A percentile compares a stretch with the other conserved stretches of the same genome.
Evolutionary conservation across 2,329 filamentous ascomycete genomes (phyloP).

Genomic region (Remersonia thermophila): DNA sequence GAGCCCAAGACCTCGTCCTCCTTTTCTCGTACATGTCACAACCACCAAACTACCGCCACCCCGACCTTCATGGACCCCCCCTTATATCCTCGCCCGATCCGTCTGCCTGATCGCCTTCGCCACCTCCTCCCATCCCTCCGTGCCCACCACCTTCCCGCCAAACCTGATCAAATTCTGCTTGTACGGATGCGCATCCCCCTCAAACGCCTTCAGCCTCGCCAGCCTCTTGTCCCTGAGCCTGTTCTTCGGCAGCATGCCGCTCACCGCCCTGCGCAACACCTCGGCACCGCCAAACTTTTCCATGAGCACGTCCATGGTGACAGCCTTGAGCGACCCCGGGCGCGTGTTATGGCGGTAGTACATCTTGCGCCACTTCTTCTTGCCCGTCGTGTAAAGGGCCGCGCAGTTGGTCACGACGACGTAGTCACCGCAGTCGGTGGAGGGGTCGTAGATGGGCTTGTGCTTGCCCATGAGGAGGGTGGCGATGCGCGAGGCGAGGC

Average conservation of each 20-base stretch:
- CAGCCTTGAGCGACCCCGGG: constrained; percentile 71
- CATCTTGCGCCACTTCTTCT: constrained; percentile 85
- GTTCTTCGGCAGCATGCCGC: constrained; percentile 98
- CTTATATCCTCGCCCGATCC: constrained; percentile 39
- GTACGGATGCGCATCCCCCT: constrained; percentile 85
- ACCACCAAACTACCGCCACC: too few species aligned
- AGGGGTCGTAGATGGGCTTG: constrained; percentile 95
- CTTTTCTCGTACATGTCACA: too few species aligned
- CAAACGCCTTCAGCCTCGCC: constrained; percentile 86
- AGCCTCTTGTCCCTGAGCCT: constrained; percentile 76
- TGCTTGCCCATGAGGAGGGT: constrained; percentile 93
- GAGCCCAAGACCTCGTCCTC: too few species aligned
- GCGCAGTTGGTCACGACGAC: constrained; percentile 87
- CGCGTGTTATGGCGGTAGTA: constrained; percentile 93
- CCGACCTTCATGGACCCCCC: too few species aligned
- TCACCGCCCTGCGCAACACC: constrained; percentile 80
- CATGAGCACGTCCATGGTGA: constrained; percentile 93
- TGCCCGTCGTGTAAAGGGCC: constrained; percentile 75
- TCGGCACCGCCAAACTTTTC: constrained; percentile 88
- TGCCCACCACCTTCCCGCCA: constrained; percentile 44
- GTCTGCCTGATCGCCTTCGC: constrained; percentile 38
- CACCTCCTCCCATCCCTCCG: constrained; percentile 40
- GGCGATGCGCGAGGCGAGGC: constrained; percentile 78
- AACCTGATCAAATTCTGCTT: constrained; percentile 74
- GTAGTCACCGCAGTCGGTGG: constrained; percentile 97